Conservation (phyloP, 169 alveolate species). For the Plasmodium knowlesi region DNA sequence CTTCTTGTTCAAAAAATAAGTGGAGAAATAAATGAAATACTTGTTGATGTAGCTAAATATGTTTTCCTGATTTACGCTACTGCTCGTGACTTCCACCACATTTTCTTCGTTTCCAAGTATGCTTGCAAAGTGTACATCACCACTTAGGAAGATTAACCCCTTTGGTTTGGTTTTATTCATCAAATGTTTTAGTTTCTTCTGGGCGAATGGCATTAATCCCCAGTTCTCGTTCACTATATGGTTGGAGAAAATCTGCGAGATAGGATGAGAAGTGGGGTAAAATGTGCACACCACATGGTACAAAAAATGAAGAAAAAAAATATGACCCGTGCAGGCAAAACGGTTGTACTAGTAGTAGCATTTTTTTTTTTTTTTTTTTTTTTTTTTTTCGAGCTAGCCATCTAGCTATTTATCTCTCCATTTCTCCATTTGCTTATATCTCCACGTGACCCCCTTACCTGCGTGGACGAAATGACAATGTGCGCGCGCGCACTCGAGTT, state of each 20-base stretch:
- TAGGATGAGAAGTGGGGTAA: neutral
- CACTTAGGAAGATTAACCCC: conserved; percentile 87
- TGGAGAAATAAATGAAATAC: conserved; percentile 11
- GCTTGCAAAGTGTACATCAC: conserved; percentile 87
- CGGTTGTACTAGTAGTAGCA: neutral
- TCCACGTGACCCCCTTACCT: conserved; percentile 75
- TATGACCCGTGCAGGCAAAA: neutral
- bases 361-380: conserved; percentile 9
- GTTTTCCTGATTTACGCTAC: conserved; percentile 65
- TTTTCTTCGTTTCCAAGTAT: conserved; percentile 78
- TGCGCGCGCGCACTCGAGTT: conserved; percentile 89
- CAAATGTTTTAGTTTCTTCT: conserved; percentile 79
- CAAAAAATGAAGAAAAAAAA: neutral
- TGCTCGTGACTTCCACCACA: conserved; percentile 64
- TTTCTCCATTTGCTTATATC: neutral
- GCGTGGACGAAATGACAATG: conserved; percentile 90
- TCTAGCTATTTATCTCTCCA: neutral
- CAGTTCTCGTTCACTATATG: conserved; percentile 84
- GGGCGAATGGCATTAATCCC: conserved; percentile 88
- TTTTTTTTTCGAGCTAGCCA: neutral
- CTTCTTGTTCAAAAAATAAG: conserved; percentile 10
- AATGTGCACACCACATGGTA: neutral
- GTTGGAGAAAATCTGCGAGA: conserved; percentile 57
- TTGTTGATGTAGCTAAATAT: conserved; percentile 28
- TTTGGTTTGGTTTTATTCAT: conserved; percentile 84